Evolutionary conservation across 768 basidiomycete genomes (phyloP), one percentile per base, ranked within the genome.

Genomic region (Podaxis mareebaensis): DNA sequence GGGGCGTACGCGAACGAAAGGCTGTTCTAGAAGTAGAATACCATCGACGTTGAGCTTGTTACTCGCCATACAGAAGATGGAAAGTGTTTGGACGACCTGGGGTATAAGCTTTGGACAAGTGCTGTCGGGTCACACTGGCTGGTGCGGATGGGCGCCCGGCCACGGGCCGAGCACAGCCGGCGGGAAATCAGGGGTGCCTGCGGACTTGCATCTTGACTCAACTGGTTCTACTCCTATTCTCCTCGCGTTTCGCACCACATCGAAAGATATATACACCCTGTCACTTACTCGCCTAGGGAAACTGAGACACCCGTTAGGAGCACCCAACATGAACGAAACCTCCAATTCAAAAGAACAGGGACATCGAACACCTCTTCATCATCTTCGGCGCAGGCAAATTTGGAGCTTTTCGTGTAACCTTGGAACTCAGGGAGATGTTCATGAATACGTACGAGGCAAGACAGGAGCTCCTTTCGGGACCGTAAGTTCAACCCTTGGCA

Each of bases 11-110:
- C 88, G 79, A 15, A 83, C 84, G 74, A 94, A 92, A 0, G 92
- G 92, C 68, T 95, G 92, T 73, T 95, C 93, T 65, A 95, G 91
- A 63, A 93, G 82, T 71, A 93, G 78, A 12, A 88, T 77, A 0
- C 91, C 91, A 53, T 95, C 93, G 4, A 84, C 69, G 67, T 88
- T 90, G 58, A 91, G 72, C 70, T 88, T 92, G 72, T 72, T 78
- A 24, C 73, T 71, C n/a, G 57, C 30, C 57, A 64, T 30, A 36
- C 24, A 40, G n/a, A 20, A 28, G 28, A 3, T 30, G 12, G 6
- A n/a, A 30, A 11, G 15, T 12, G 20, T 20, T 11, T 39, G 49
- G 33, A 22, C 39, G 30, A 15, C 44, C 30, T 56, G 17, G 20
- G 38, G 54, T 56, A 24, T 7, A 13, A 6, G 36, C 39, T 39